These are phyloP conservation scores for Zizania palustris DNA, from an alignment of 202 grass and related monocot genomes.

Conservation along the genomic window DNA sequence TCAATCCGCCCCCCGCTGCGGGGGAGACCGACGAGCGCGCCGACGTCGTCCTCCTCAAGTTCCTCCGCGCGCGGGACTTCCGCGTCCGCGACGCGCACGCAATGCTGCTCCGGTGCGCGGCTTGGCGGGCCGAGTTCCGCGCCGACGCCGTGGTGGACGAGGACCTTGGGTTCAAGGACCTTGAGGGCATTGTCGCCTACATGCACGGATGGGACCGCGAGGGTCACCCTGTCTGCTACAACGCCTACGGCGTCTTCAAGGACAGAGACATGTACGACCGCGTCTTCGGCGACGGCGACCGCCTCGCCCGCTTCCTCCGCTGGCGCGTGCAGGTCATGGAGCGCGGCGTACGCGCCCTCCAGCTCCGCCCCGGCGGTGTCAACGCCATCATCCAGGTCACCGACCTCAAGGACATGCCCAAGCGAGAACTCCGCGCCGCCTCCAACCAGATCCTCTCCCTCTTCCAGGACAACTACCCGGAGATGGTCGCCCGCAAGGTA, in stretches of 20 bases:
- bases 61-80: slow-evolving; percentile 89
- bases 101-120: slow-evolving; percentile 76
- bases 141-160: slow-evolving; percentile 77
- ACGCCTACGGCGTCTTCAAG: slow-evolving; percentile 90
- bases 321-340: slow-evolving; percentile 99
- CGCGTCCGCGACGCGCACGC: slow-evolving; percentile 74
- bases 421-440: slow-evolving; percentile 80
- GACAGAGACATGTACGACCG: slow-evolving; percentile 74
- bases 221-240: slow-evolving; percentile 95
- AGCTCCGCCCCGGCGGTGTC: slow-evolving; percentile 71
- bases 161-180: slow-evolving; percentile 96
- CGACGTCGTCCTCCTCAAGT: slow-evolving; percentile 96
- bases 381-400: slow-evolving; percentile 97
- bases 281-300: slow-evolving; percentile 75
- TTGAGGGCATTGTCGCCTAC: slow-evolving; percentile 84
- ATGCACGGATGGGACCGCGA: slow-evolving; percentile 93
- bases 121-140: slow-evolving; percentile 83
- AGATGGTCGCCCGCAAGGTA: slow-evolving; percentile 96
- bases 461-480: slow-evolving; percentile 99
- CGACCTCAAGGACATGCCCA: slow-evolving; percentile 96
- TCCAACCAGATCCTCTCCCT: slow-evolving; percentile 91
- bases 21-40: slow-evolving; percentile 49
- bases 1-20: slow-evolving; percentile 3
- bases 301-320: slow-evolving; percentile 76
- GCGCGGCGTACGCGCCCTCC: slow-evolving; percentile 75